These are phyloP conservation scores for Picea glauca DNA, from an alignment of 75 land plant genomes.

Conservation along the genomic window DNA sequence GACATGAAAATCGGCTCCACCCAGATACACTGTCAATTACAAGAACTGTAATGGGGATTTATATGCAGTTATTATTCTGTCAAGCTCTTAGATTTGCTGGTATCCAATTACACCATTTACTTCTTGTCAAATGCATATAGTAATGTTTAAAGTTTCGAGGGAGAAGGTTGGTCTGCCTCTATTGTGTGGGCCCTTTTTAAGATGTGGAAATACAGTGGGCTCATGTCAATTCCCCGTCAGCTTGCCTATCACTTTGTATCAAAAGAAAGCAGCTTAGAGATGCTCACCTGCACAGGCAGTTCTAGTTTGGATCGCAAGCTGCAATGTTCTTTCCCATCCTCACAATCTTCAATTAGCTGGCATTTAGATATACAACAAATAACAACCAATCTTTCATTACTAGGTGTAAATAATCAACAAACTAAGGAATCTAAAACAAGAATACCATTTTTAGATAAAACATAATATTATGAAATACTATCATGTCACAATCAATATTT, in stretches of 20 bases:
- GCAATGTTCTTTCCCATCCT: constrained; percentile 83
- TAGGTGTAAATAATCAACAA: too few species aligned
- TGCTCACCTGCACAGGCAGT: constrained; percentile 86
- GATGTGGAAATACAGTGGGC: not conserved
- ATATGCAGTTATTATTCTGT: not conserved
- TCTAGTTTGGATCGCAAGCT: constrained; percentile 80
- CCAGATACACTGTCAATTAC: not conserved
- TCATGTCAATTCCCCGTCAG: not conserved
- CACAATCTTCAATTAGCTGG: constrained; percentile 77
- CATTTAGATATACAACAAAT: not conserved
- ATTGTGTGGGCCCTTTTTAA: not conserved
- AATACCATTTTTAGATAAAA: too few species aligned
- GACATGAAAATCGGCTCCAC: not conserved
- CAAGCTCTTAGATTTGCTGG: not conserved
- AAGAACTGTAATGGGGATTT: not conserved
- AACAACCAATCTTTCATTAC: not conserved
- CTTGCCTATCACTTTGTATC: too few species aligned
- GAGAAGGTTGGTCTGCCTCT: not conserved
- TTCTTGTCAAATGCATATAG: too few species aligned
- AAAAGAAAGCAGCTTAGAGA: not conserved
- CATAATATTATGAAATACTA: too few species aligned
- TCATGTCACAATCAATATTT: too few species aligned
- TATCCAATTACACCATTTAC: constrained; percentile 2
- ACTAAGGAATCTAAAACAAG: too few species aligned
- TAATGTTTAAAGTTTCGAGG: too few species aligned